A percentile compares a stretch with the other conserved stretches of the same genome.
Conservation (phyloP, 2,329 filamentous ascomycete species). For the Xylaria sp. region DNA sequence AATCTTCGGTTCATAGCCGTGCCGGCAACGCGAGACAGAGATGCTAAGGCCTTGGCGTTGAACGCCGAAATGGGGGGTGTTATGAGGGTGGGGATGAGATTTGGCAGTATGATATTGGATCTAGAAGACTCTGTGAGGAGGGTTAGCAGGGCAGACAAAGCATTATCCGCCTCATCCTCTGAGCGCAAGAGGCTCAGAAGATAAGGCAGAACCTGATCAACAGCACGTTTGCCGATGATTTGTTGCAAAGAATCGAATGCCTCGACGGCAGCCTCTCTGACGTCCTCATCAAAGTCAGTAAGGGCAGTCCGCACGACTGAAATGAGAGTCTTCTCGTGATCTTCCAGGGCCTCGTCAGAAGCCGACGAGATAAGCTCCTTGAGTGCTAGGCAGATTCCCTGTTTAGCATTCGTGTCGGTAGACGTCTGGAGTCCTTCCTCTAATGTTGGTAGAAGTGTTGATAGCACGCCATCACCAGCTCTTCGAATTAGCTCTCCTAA, state of each 20-base stretch:
- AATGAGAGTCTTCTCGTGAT: conserved; percentile 94
- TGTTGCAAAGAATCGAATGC: conserved; percentile 96
- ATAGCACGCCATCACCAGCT: conserved; percentile 91
- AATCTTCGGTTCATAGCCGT: conserved; percentile 90
- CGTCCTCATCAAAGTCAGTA: conserved; percentile 88
- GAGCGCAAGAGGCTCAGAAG: conserved; percentile 89
- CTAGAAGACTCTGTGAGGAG: conserved; percentile 92
- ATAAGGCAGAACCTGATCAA: conserved; percentile 94
- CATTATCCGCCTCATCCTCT: conserved; percentile 89
- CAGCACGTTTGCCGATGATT: conserved; percentile 90
- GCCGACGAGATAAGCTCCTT: conserved; percentile 93
- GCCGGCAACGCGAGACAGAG: conserved; percentile 89
- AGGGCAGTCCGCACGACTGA: conserved; percentile 93
- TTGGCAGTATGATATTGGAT: conserved; percentile 96
- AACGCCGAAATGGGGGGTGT: conserved; percentile 91
- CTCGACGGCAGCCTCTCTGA: conserved; percentile 94
- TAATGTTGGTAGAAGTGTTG: conserved; percentile 87
- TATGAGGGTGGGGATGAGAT: conserved; percentile 92
- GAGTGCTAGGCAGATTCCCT: conserved; percentile 96
- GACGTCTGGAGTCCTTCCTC: conserved; percentile 91
- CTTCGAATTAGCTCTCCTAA: conserved; percentile 97
- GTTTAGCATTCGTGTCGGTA: conserved; percentile 90
- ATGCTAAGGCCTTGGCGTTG: conserved; percentile 93
- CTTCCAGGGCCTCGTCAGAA: conserved; percentile 86
- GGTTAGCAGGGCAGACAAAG: conserved; percentile 90